phyloP scores from a whole-genome alignment of 2,329 filamentous ascomycete genomes.

The Leptosphaerulina australis region DNA sequence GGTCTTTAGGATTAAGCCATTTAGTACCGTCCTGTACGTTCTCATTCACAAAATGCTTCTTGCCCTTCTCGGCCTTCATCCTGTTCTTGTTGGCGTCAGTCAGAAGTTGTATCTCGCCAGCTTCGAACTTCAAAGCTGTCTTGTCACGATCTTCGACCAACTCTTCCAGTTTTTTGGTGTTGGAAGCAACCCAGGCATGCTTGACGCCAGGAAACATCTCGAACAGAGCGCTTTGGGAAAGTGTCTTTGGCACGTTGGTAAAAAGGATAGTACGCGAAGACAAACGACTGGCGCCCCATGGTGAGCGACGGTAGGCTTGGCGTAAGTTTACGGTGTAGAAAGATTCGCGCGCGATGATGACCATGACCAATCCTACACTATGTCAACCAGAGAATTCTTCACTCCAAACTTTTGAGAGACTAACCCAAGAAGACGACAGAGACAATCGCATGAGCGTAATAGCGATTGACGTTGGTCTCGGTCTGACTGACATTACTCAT shows the following conservation, averaged over 20 bases:
- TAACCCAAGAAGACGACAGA: constrained; percentile 52
- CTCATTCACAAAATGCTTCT: constrained; percentile 52
- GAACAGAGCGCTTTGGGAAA: constrained; percentile 50
- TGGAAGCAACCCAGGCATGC: constrained; percentile 55
- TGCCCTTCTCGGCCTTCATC: constrained; percentile 64
- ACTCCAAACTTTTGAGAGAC: background rate
- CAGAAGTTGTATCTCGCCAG: constrained; percentile 53
- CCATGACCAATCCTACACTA: constrained; percentile 46
- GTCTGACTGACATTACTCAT: constrained; percentile 47
- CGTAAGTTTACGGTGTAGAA: constrained; percentile 56
- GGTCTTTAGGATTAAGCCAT: constrained; percentile 50
- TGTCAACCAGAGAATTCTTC: constrained; percentile 5
- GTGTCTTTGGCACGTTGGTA: constrained; percentile 53
- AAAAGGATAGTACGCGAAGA: constrained; percentile 57
- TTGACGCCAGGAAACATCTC: constrained; percentile 49
- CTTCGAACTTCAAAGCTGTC: constrained; percentile 52
- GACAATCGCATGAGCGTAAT: constrained; percentile 54
- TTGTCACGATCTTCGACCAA: constrained; percentile 54
- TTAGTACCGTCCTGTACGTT: constrained; percentile 52
- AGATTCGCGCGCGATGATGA: constrained; percentile 54
- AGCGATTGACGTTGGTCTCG: constrained; percentile 43
- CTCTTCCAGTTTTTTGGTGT: constrained; percentile 53
- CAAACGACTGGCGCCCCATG: constrained; percentile 52
- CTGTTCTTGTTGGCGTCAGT: constrained; percentile 67
- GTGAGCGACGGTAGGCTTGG: constrained; percentile 56